phyloP scores from a whole-genome alignment of 2,329 filamentous ascomycete genomes.

The Teratosphaeria nubilosa region DNA sequence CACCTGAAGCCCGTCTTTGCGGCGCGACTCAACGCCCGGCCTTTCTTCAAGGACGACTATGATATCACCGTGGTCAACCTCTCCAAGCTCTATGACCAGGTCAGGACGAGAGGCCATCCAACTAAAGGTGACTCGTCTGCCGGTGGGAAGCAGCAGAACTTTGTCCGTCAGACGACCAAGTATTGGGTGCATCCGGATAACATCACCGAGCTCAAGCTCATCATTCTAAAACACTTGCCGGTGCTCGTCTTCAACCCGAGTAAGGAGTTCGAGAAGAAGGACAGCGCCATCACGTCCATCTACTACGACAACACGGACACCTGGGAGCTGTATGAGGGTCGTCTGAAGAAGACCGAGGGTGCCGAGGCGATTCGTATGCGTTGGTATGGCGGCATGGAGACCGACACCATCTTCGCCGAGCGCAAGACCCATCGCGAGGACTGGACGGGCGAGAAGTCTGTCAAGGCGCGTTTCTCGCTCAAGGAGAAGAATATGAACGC shows the following conservation, averaged over 20 bases:
- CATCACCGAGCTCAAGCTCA: slow-evolving; percentile 94
- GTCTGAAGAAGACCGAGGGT: slow-evolving; percentile 94
- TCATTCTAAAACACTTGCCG: slow-evolving; percentile 93
- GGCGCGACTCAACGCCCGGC: slow-evolving; percentile 83
- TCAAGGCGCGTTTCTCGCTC: slow-evolving; percentile 88
- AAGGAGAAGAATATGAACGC: slow-evolving; percentile 98
- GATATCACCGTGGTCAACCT: slow-evolving; percentile 91
- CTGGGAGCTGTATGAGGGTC: slow-evolving; percentile 89
- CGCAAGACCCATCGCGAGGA: slow-evolving; percentile 97
- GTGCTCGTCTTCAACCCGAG: slow-evolving; percentile 95
- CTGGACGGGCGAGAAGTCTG: slow-evolving; percentile 98
- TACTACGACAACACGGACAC: slow-evolving; percentile 94
- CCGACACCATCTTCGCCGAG: slow-evolving; percentile 91
- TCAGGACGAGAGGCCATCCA: slow-evolving; percentile 85
- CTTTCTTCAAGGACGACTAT: slow-evolving; percentile 98
- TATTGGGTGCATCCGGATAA: slow-evolving; percentile 99
- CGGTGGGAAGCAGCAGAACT: slow-evolving; percentile 86
- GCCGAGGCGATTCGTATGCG: slow-evolving; percentile 91
- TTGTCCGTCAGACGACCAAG: slow-evolving; percentile 94
- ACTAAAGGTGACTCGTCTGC: slow-evolving; percentile 85
- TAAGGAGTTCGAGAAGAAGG: slow-evolving; percentile 86
- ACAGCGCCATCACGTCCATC: slow-evolving; percentile 93
- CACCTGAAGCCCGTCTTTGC: slow-evolving; percentile 93
- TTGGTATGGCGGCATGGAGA: slow-evolving; percentile 97
- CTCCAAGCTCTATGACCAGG: slow-evolving; percentile 88